A percentile compares a stretch with the other conserved stretches of the same genome.
phyloP scores from a whole-genome alignment of 1,139 yeast species.

The Magnusiomyces paraingens region DNA sequence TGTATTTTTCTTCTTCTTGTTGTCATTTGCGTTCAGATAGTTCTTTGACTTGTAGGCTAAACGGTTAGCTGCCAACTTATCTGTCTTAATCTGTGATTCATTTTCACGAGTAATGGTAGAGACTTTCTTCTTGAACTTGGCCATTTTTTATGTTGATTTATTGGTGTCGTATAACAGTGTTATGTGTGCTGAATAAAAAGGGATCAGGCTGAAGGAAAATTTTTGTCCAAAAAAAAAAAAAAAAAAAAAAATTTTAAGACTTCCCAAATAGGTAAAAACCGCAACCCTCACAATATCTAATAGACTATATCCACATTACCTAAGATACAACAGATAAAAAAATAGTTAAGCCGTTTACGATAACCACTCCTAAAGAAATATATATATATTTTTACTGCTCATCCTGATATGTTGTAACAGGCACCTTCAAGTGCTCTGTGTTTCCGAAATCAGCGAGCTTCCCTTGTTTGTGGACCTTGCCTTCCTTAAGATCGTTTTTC shows the following conservation, averaged over 20 bases:
- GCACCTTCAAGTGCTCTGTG: conserved; percentile 1
- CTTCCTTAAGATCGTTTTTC: not conserved
- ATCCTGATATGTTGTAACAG: conserved; percentile 1
- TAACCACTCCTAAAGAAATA: too few species aligned
- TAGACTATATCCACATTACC: too few species aligned
- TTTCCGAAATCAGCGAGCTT: not conserved
- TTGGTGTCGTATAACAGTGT: too few species aligned
- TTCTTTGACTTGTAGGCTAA: conserved; percentile 22
- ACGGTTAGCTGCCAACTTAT: conserved; percentile 22
- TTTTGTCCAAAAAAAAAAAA: not conserved
- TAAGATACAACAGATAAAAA: too few species aligned
- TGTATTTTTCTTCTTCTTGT: conserved; percentile 10
- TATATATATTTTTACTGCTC: not conserved
- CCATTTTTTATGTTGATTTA: conserved; percentile 17
- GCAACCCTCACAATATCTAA: too few species aligned
- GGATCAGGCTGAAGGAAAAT: not conserved
- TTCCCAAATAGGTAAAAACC: not conserved
- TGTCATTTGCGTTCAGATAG: conserved; percentile 23
- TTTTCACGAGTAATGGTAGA: conserved; percentile 21
- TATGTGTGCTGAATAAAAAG: too few species aligned
- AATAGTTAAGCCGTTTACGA: too few species aligned
- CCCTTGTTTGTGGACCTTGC: not conserved
- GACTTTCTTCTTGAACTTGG: conserved; percentile 17
- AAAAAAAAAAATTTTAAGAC: not conserved
- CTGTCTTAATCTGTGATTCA: conserved; percentile 16